phyloP scores from a whole-genome alignment of 495 filamentous ascomycete genomes.

The Apiosordaria backusii region DNA sequence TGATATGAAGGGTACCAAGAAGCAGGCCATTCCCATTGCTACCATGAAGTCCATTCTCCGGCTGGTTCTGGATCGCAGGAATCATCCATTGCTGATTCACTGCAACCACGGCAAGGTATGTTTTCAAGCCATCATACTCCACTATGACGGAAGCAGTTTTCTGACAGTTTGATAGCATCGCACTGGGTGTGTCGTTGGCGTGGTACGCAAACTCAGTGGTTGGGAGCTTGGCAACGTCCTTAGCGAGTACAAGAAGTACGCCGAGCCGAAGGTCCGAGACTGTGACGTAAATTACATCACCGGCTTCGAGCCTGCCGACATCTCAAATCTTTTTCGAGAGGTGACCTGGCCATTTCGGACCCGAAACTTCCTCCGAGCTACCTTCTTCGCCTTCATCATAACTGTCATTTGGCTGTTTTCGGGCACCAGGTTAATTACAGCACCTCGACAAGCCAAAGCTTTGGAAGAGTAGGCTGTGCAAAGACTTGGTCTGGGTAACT shows the following conservation, averaged over 20 bases:
- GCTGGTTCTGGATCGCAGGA: conserved; percentile 59
- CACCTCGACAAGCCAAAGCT: conserved; percentile 8
- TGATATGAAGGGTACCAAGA: conserved; percentile 74
- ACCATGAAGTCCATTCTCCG: conserved; percentile 62
- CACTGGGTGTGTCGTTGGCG: conserved; percentile 75
- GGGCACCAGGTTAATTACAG: conserved; percentile 16
- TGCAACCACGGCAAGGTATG: conserved; percentile 84
- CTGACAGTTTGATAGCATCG: conserved; percentile 58
- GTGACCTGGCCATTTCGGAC: conserved; percentile 15
- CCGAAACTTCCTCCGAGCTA: conserved; percentile 26
- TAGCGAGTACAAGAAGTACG: conserved; percentile 64
- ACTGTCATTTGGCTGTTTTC: conserved; percentile 30
- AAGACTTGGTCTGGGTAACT: neutral
- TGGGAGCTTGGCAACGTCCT: conserved; percentile 57
- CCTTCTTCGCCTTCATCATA: conserved; percentile 26
- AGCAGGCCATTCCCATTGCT: conserved; percentile 55
- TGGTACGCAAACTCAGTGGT: conserved; percentile 61
- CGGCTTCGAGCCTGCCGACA: conserved; percentile 33
- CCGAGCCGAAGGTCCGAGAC: conserved; percentile 59
- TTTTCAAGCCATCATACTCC: neutral
- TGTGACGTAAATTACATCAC: conserved; percentile 51
- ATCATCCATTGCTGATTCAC: conserved; percentile 76
- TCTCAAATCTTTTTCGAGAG: conserved; percentile 27
- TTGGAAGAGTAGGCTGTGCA: neutral
- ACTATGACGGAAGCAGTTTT: neutral